These are phyloP conservation scores for Myriosclerotinia curreyana DNA, from an alignment of 2,329 filamentous ascomycete species.

Conservation along the genomic window DNA sequence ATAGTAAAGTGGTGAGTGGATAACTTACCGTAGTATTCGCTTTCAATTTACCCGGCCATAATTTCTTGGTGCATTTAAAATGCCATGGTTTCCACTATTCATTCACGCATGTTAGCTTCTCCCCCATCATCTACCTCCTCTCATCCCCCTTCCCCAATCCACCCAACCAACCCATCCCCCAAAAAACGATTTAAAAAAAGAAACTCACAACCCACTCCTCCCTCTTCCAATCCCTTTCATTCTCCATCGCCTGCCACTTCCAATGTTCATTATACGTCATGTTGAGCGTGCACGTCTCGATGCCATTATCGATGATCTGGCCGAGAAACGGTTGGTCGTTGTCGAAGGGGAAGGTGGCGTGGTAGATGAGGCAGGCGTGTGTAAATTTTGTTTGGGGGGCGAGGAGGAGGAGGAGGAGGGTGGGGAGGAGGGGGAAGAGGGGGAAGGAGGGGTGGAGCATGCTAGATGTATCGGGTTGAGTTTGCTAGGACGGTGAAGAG, in stretches of 20 bases:
- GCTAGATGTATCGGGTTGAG: too few species aligned
- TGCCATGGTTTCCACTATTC: slow-evolving; percentile 19
- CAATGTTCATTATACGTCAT: slow-evolving; percentile 23
- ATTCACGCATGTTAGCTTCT: neutral
- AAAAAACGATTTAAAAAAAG: neutral
- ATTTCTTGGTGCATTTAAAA: slow-evolving; percentile 17
- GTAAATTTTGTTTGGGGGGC: neutral
- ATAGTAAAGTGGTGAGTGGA: neutral
- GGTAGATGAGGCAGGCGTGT: slow-evolving; percentile 26
- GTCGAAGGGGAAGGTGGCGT: slow-evolving; percentile 23
- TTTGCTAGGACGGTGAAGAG: too few species aligned
- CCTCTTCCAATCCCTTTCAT: slow-evolving; percentile 7
- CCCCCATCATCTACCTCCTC: neutral
- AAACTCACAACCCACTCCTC: slow-evolving; percentile 15
- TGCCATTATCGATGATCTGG: slow-evolving; percentile 24
- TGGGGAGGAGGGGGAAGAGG: neutral
- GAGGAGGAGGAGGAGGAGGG: slow-evolving; percentile 13
- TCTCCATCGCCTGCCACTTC: slow-evolving; percentile 13
- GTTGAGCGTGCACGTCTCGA: slow-evolving; percentile 26
- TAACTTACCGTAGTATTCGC: neutral
- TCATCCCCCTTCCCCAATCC: neutral
- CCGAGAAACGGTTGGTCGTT: slow-evolving; percentile 25
- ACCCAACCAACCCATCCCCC: neutral
- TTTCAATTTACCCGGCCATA: slow-evolving; percentile 15
- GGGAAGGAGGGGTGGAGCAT: too few species aligned